Evolutionary conservation across 768 basidiomycete genomes (phyloP).

Genomic region (Mycena leptocephala): DNA sequence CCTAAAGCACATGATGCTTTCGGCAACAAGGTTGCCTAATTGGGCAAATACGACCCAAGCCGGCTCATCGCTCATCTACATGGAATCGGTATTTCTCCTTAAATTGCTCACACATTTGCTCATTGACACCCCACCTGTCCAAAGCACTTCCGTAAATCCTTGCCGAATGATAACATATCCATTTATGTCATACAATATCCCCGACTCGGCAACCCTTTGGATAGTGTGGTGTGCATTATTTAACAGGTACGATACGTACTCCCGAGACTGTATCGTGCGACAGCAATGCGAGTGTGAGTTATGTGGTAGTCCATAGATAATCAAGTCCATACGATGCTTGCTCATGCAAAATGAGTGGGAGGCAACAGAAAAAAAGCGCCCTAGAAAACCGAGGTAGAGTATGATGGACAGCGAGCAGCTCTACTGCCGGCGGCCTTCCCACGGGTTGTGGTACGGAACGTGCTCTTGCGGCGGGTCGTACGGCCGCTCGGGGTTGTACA

Average conservation of each 20-base stretch:
- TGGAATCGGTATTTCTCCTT: too few relatives aligned
- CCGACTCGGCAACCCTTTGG: too few relatives aligned
- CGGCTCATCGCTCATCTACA: too few relatives aligned
- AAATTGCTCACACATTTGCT: too few relatives aligned
- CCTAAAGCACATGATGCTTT: too few relatives aligned
- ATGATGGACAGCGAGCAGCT: neutral
- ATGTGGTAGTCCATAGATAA: conserved; percentile 2
- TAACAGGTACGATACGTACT: conserved; percentile 6
- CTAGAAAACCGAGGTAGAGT: neutral
- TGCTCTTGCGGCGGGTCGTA: conserved; percentile 37
- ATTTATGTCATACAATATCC: too few relatives aligned
- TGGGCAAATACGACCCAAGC: too few relatives aligned
- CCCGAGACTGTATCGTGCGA: neutral
- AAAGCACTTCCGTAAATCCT: too few relatives aligned
- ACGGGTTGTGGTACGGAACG: conserved; percentile 37
- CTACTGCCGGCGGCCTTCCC: conserved; percentile 27
- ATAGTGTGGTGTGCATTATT: neutral
- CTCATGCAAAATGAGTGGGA: conserved; percentile 25
- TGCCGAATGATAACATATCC: too few relatives aligned
- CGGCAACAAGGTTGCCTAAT: too few relatives aligned
- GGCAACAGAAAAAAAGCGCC: conserved; percentile 6
- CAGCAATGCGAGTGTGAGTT: conserved; percentile 12
- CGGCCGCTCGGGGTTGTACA: conserved; percentile 35
- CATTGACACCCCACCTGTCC: too few relatives aligned
- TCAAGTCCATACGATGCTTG: conserved; percentile 25